phyloP scores from a whole-genome alignment of 2,329 filamentous ascomycete species.

The Oidium heveae region DNA sequence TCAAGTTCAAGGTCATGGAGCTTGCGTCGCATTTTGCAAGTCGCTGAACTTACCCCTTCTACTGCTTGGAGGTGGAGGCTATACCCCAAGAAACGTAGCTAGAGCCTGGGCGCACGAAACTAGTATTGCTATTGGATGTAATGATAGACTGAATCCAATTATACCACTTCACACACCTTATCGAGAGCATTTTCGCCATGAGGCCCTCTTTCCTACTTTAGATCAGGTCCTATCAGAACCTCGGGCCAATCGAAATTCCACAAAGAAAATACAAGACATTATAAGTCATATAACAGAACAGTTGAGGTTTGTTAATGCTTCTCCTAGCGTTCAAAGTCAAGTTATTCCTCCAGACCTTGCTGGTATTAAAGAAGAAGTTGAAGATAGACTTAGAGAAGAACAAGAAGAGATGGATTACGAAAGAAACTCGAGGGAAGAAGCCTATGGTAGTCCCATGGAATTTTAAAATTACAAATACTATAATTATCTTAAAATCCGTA shows the following conservation, averaged over 20 bases:
- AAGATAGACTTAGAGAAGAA: slow-evolving; percentile 40
- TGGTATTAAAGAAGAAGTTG: slow-evolving; percentile 41
- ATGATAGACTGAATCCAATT: slow-evolving; percentile 41
- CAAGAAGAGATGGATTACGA: slow-evolving; percentile 31
- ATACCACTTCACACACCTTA: slow-evolving; percentile 66
- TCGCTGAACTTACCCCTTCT: slow-evolving; percentile 56
- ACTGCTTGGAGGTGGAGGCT: slow-evolving; percentile 81
- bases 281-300: slow-evolving; percentile 63
- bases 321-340: slow-evolving; percentile 69
- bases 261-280: slow-evolving; percentile 50
- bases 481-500: not conserved
- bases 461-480: not conserved
- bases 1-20: slow-evolving; percentile 80
- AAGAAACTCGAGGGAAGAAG: slow-evolving; percentile 29
- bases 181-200: slow-evolving; percentile 67
- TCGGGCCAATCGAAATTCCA: slow-evolving; percentile 49
- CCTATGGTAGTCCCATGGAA: slow-evolving; percentile 31
- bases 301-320: slow-evolving; percentile 57
- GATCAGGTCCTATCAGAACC: slow-evolving; percentile 42
- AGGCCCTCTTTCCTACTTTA: slow-evolving; percentile 72
- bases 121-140: slow-evolving; percentile 56
- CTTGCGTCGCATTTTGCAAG: slow-evolving; percentile 78
- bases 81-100: slow-evolving; percentile 89
- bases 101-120: slow-evolving; percentile 96
- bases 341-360: slow-evolving; percentile 55